Conservation (phyloP, 495 filamentous ascomycete genomes). For the Pseudevernia furfuracea region DNA sequence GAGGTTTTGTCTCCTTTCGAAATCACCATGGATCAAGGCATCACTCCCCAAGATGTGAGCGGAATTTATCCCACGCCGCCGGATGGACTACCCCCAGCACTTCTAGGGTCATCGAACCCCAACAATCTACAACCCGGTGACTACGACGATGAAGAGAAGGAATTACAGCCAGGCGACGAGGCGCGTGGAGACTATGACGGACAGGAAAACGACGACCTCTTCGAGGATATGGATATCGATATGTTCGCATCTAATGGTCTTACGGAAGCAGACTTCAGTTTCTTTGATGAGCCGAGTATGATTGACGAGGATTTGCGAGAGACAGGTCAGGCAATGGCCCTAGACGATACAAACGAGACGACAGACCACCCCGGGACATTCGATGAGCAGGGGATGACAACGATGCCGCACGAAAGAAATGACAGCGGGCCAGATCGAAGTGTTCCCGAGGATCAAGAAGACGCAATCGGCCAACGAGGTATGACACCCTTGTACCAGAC, state of each 20-base stretch:
- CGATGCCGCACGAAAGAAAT: background rate
- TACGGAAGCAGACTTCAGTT: conserved; percentile 85
- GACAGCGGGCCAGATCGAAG: background rate
- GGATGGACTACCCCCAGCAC: conserved; percentile 52
- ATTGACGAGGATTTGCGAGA: conserved; percentile 28
- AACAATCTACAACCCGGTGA: conserved; percentile 42
- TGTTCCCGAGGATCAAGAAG: background rate
- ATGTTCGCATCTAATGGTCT: conserved; percentile 77
- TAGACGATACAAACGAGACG: background rate
- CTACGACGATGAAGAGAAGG: conserved; percentile 30
- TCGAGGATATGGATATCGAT: conserved; percentile 62
- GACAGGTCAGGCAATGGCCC: conserved; percentile 4
- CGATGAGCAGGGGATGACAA: background rate
- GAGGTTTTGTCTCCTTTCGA: conserved; percentile 19
- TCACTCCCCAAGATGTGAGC: conserved; percentile 46
- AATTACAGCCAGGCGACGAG: conserved; percentile 5
- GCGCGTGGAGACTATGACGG: conserved; percentile 23
- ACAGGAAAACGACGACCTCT: conserved; percentile 51
- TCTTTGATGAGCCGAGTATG: conserved; percentile 62
- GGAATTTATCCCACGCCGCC: conserved; percentile 85
- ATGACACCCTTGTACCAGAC: background rate
- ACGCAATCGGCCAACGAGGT: background rate
- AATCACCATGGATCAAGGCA: conserved; percentile 45
- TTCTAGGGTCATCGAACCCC: conserved; percentile 42
- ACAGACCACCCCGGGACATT: background rate